A percentile compares a stretch with the other conserved stretches of the same genome.
phyloP scores from a whole-genome alignment of 1,139 yeast genomes.

The Yamadazyma atmosphaerica region DNA sequence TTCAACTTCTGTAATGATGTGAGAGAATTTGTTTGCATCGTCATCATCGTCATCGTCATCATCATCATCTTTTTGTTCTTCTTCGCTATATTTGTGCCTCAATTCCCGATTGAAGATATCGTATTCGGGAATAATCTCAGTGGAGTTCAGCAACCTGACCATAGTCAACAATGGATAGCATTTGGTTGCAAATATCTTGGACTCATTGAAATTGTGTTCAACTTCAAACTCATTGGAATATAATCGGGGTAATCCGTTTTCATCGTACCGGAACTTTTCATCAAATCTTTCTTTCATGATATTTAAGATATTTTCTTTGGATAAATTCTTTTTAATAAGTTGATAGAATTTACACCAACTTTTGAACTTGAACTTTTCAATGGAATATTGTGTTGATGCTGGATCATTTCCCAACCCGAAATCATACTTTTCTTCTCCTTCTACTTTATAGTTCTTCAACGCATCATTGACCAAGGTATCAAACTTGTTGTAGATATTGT shows the following conservation, averaged over 20 bases:
- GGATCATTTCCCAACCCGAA: slow-evolving; percentile 62
- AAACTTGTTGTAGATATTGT: slow-evolving; percentile 51
- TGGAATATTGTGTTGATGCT: slow-evolving; percentile 42
- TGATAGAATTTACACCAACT: slow-evolving; percentile 70
- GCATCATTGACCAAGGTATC: slow-evolving; percentile 32
- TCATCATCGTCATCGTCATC: slow-evolving; percentile 42
- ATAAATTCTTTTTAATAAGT: slow-evolving; percentile 57
- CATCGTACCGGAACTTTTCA: slow-evolving; percentile 78
- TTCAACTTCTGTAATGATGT: slow-evolving; percentile 58
- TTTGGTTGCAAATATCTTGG: slow-evolving; percentile 57
- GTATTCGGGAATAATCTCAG: slow-evolving; percentile 58
- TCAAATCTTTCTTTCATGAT: slow-evolving; percentile 75
- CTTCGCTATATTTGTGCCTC: slow-evolving; percentile 23
- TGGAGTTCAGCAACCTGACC: slow-evolving; percentile 55
- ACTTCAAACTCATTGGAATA: slow-evolving; percentile 78
- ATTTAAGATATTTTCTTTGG: slow-evolving; percentile 56
- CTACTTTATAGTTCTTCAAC: slow-evolving; percentile 19
- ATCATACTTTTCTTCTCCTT: slow-evolving; percentile 46
- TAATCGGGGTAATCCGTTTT: slow-evolving; percentile 75
- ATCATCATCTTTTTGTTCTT: slow-evolving; percentile 35
- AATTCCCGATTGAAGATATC: slow-evolving; percentile 35
- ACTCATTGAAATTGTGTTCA: slow-evolving; percentile 59
- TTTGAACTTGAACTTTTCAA: slow-evolving; percentile 44
- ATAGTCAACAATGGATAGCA: slow-evolving; percentile 60
- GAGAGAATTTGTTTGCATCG: slow-evolving; percentile 46